phyloP scores from a whole-genome alignment of 176 grass and related monocot genomes.

The Carex pumila region DNA sequence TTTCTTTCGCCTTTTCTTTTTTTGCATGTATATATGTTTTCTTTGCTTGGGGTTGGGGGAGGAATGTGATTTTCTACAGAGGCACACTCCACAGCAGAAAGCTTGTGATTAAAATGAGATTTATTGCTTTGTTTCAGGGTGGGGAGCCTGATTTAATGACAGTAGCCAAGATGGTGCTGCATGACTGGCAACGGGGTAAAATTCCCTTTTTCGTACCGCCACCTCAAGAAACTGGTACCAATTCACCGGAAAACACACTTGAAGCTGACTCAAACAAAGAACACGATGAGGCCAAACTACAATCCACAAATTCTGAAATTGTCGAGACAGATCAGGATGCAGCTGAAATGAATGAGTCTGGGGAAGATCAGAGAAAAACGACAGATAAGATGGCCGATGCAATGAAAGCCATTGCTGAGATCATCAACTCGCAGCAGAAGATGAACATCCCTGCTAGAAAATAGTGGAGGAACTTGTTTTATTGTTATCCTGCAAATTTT shows the following conservation, averaged over 20 bases:
- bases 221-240: conserved; percentile 28
- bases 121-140: conserved; percentile 44
- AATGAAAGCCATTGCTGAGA: conserved; percentile 74
- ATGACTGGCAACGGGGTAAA: conserved; percentile 99
- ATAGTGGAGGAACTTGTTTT: conserved; percentile 18
- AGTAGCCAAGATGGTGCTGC: conserved; percentile 87
- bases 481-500: not conserved
- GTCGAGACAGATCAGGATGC: not conserved
- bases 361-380: conserved; percentile 34
- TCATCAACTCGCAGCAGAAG: too few relatives aligned
- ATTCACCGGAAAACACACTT: conserved; percentile 22
- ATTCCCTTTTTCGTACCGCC: conserved; percentile 89
- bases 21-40: not conserved
- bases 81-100: not conserved
- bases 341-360: conserved; percentile 12
- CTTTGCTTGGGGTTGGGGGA: not conserved
- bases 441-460: conserved; percentile 45
- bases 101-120: not conserved
- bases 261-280: not conserved
- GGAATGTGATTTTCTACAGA: not conserved
- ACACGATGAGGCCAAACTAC: not conserved
- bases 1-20: not conserved
- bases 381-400: conserved; percentile 54
- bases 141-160: conserved; percentile 87
- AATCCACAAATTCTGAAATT: not conserved